Conservation (phyloP, 805 yeast species). For the Lachancea thermotolerans region DNA sequence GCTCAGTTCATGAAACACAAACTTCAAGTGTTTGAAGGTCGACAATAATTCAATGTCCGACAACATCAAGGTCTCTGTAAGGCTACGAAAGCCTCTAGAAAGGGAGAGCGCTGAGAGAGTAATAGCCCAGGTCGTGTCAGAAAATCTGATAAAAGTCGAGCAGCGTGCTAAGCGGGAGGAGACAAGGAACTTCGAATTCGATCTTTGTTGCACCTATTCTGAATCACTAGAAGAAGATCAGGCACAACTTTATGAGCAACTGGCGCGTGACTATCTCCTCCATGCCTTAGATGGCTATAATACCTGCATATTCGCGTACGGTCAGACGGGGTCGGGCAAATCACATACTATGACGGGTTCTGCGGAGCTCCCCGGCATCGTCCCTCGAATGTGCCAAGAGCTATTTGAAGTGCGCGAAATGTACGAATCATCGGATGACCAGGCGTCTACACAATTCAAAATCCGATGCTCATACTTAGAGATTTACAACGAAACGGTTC, state of each 20-base stretch:
- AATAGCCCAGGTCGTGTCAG: conserved; percentile 4
- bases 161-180: conserved; percentile 3
- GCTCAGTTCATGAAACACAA: neutral
- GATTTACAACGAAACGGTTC: conserved; percentile 76
- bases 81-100: conserved; percentile 7
- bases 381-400: conserved; percentile 9
- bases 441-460: conserved; percentile 58
- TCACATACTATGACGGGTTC: conserved; percentile 77
- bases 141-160: neutral
- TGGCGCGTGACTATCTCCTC: conserved; percentile 11
- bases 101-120: neutral
- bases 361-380: conserved; percentile 6
- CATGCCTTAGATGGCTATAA: conserved; percentile 73
- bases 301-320: conserved; percentile 93
- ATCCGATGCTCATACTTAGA: conserved; percentile 71
- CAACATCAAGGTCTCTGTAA: conserved; percentile 11
- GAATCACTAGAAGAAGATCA: conserved; percentile 7
- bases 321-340: conserved; percentile 95
- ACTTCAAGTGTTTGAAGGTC: neutral
- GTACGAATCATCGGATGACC: conserved; percentile 40
- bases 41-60: conserved; percentile 6
- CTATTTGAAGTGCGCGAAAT: conserved; percentile 8
- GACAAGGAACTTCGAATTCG: conserved; percentile 7
- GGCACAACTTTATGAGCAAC: conserved; percentile 3
- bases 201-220: conserved; percentile 8